Base-by-base conservation (phyloP, 805 yeast genomes). In the Starmera quercuum region DNA sequence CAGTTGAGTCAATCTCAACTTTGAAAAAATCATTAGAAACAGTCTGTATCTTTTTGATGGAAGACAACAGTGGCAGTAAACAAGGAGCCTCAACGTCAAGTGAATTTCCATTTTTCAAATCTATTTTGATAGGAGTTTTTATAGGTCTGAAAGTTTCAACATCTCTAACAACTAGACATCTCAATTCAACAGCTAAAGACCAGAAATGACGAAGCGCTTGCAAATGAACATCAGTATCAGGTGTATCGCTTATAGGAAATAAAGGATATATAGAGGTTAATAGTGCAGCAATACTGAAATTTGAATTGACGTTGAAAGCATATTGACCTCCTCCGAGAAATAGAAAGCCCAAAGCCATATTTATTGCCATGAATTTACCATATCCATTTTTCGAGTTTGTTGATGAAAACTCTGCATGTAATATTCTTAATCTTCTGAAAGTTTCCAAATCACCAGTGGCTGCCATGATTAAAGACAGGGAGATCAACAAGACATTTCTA, bases 261-360 rank as follows among this genome's bases (percentile, higher is more conserved):
- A 78, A 64, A 3, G 97, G 97, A 43, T 85, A 77, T n/a, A 83
- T 63, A 0, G 96, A 70, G 0, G 85, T 71, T 1, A 86, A 59
- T 45, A 92, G 64, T 3, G 80, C 56, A 0, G 88, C 95, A 34
- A 78, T 61, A 2, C 85, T 75, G 47, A 81, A 63, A 35, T 74
- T 69, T 4, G 82, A 72, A 7, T 58, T 46, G 13, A 66, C 69
- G 25, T 74, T 67, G 37, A 92, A 71, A 0, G 95, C 87, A 54
- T 76, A 86, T 53, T 86, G 96, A 0, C 97, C 96, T 2, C 95
- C 92, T 1, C 96, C 96, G 24, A 92, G 55, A 51, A 90, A 88
- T 34, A 90, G 61, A 46, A 90, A 76, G 2, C 99, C 99, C 25
- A 92, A 57, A 0, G 95, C 83, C 64, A 84, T 71, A 46, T 83